These are phyloP conservation scores for Lablab purpureus DNA, from an alignment of 306 rosid species.

Conservation along the genomic window DNA sequence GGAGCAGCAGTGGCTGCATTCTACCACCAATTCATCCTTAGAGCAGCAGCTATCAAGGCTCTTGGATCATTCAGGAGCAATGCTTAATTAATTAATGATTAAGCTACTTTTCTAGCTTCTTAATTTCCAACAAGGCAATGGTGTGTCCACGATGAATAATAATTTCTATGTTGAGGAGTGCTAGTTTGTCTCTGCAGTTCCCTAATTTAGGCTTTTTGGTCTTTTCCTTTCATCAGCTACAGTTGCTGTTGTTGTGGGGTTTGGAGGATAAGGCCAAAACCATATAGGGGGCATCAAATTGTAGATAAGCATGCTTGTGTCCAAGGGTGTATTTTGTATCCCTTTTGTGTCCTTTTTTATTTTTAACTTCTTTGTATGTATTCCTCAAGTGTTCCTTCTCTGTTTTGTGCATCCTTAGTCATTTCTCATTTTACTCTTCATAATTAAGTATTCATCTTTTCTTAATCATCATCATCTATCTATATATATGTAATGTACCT, in stretches of 20 bases:
- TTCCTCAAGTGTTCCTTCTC: slow-evolving; percentile 42
- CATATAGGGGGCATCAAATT: slow-evolving; percentile 49
- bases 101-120: slow-evolving; percentile 8
- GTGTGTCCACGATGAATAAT: slow-evolving; percentile 52
- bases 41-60: slow-evolving; percentile 93
- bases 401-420: slow-evolving; percentile 46
- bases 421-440: slow-evolving; percentile 34
- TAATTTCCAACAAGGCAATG: slow-evolving; percentile 22
- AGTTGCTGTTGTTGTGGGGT: not conserved
- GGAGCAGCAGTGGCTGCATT: slow-evolving; percentile 91
- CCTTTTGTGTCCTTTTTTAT: slow-evolving; percentile 39
- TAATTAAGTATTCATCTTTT: slow-evolving; percentile 36
- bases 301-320: slow-evolving; percentile 65
- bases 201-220: slow-evolving; percentile 33
- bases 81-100: slow-evolving; percentile 46
- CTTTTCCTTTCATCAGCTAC: slow-evolving; percentile 18
- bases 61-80: slow-evolving; percentile 99
- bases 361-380: slow-evolving; percentile 45
- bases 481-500: not conserved
- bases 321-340: slow-evolving; percentile 64
- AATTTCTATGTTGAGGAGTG: slow-evolving; percentile 48
- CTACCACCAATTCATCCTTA: slow-evolving; percentile 82
- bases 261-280: slow-evolving; percentile 19
- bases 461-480: slow-evolving; percentile 21
- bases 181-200: slow-evolving; percentile 46